Percentiles rank a stretch among this genome's conserved stretches.
Conservation (phyloP, 2,329 filamentous ascomycete species). For the Ilyonectria robusta region DNA sequence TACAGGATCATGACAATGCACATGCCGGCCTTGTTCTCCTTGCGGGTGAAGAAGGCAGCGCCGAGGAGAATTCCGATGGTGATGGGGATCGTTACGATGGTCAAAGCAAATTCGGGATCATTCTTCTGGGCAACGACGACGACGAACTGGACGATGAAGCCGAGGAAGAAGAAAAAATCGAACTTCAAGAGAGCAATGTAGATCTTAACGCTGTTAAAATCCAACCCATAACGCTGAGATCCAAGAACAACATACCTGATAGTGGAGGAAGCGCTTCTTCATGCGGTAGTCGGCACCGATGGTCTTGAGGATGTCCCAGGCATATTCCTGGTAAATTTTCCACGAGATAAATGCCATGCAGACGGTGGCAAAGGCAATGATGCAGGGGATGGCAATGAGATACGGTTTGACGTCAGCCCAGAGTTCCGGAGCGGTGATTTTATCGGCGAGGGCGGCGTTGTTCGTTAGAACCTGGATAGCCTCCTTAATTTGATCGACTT, state of each 20-base stretch:
- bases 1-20: constrained; percentile 85
- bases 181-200: constrained; percentile 99
- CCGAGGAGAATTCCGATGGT: constrained; percentile 90
- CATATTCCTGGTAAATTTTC: constrained; percentile 98
- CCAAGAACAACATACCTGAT: constrained; percentile 76
- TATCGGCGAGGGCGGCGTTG: constrained; percentile 60
- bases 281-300: constrained; percentile 97
- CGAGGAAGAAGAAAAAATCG: constrained; percentile 99
- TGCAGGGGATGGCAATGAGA: constrained; percentile 86
- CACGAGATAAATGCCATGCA: constrained; percentile 84
- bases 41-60: constrained; percentile 87
- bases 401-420: constrained; percentile 81
- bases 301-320: constrained; percentile 99
- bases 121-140: constrained; percentile 84
- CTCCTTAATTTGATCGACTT: constrained; percentile 89
- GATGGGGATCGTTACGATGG: constrained; percentile 89
- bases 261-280: constrained; percentile 96
- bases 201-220: constrained; percentile 70
- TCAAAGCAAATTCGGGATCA: constrained; percentile 85
- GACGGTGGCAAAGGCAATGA: constrained; percentile 83
- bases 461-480: constrained; percentile 72
- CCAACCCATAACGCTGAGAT: background rate
- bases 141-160: constrained; percentile 97
- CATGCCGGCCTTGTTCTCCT: constrained; percentile 87
- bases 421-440: constrained; percentile 59